Base-by-base conservation (phyloP, 345 rosid species). In the Melaleuca quinquenervia region DNA sequence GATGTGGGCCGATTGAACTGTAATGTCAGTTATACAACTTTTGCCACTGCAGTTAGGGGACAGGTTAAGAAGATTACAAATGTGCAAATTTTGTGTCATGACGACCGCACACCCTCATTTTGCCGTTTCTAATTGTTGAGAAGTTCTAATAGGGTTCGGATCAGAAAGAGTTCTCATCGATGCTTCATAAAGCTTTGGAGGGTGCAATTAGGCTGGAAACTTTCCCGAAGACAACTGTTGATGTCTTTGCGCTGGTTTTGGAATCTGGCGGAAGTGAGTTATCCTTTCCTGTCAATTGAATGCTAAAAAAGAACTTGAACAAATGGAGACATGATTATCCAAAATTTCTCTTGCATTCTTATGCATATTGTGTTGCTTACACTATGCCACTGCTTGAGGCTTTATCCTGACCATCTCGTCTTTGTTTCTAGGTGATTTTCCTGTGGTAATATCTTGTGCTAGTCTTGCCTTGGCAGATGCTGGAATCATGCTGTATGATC, bases 181-280 rank as follows among this genome's bases (percentile, higher is more conserved):
- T 96, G 95, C 99, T 97, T 91, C 96, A 93, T 89, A 97, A 97
- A 91, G 94, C 99, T 44, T 89, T 97, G 90, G 98, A 97, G 90
- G 98, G 98, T 62, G 95, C 95, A 41, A 92, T 96, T 84, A 94
- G 95, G 75, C 89, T 90, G 90, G 98, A 97, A 92, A 89, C 95
- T 76, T 96, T 96, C 85, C 99, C 99, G 14, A 96, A 97, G 91
- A 94, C 99, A 82, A 96, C 99, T 5, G 99, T 96, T 36, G 99
- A 97, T 90, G 96, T 97, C 74, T 97, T 96, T 89, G 99, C 98
- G 1, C 89, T 97, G 89, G 98, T 96, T 74, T 91, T 97, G 93
- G 99, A 96, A 90, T 96, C 99, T 87, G 99, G 98, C 85, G 99
- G 99, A 92, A 90, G 99, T 97, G 92, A 95, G 99, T 92, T 32